Conservation (phyloP, 2,329 filamentous ascomycete genomes). For the Exophiala viscosa region DNA sequence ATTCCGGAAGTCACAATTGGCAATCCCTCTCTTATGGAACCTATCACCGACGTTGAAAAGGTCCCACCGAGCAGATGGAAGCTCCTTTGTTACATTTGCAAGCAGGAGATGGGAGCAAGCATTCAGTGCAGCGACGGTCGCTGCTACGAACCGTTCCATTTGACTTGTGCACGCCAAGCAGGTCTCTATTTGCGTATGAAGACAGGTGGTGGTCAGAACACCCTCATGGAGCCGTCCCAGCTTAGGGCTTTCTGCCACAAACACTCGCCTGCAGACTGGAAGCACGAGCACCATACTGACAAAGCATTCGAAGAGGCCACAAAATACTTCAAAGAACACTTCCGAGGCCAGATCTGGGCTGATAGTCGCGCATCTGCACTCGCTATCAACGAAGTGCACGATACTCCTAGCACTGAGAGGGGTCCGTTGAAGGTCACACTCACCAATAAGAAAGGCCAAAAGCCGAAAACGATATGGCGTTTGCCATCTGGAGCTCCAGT, state of each 20-base stretch:
- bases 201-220: slow-evolving; percentile 73
- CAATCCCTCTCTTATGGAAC: slow-evolving; percentile 97
- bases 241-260: slow-evolving; percentile 95
- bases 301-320: slow-evolving; percentile 77
- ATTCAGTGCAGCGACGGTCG: slow-evolving; percentile 98
- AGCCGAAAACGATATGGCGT: slow-evolving; percentile 75
- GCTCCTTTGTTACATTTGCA: slow-evolving; percentile 91
- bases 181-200: slow-evolving; percentile 95
- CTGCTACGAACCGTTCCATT: slow-evolving; percentile 95
- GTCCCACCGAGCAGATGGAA: slow-evolving; percentile 94
- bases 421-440: slow-evolving; percentile 51
- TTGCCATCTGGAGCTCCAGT: slow-evolving; percentile 91
- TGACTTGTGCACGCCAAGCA: slow-evolving; percentile 87
- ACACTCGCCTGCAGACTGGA: slow-evolving; percentile 86
- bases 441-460: slow-evolving; percentile 55
- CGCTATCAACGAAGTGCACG: slow-evolving; percentile 66
- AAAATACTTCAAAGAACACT: slow-evolving; percentile 82
- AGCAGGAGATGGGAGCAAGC: slow-evolving; percentile 95
- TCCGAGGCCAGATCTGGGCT: slow-evolving; percentile 87
- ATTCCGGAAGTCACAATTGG: slow-evolving; percentile 95
- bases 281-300: slow-evolving; percentile 78
- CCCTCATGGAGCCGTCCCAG: slow-evolving; percentile 73
- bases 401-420: slow-evolving; percentile 48
- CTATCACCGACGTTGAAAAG: slow-evolving; percentile 96
- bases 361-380: slow-evolving; percentile 82